These are phyloP conservation scores for Cucurbita moschata DNA, from an alignment of 306 rosid species.

Conservation along the genomic window DNA sequence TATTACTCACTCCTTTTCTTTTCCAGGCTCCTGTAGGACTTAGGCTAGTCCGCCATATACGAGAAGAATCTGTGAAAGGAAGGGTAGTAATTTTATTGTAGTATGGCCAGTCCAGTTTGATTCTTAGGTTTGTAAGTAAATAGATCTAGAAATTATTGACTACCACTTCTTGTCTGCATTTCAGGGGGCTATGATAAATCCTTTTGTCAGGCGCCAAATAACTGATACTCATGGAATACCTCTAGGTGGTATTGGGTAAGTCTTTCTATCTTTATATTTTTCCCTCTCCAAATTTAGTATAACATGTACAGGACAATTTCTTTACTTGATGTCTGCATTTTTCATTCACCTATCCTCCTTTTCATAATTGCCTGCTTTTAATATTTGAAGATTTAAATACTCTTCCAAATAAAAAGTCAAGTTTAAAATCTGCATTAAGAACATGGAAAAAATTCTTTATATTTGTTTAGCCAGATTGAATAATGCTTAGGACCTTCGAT, in stretches of 20 bases:
- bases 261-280: constrained; percentile 3
- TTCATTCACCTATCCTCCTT: no score
- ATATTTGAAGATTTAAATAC: no score
- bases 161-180: constrained; percentile 13
- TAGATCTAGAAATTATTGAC: background rate
- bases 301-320: background rate
- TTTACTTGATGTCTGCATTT: background rate
- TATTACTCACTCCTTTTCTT: constrained; percentile 6
- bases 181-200: constrained; percentile 45
- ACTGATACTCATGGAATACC: constrained; percentile 72
- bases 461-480: no score
- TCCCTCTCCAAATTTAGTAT: background rate
- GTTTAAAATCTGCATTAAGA: no score
- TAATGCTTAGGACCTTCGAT: no score
- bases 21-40: constrained; percentile 68
- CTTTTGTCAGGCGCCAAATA: constrained; percentile 39
- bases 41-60: constrained; percentile 50
- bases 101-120: constrained; percentile 1
- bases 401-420: no score
- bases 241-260: constrained; percentile 85
- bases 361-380: no score
- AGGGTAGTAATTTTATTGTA: constrained; percentile 33
- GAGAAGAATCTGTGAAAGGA: constrained; percentile 57
- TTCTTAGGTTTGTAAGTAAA: constrained; percentile 10
- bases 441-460: no score